Conservation (phyloP, 768 basidiomycete species). For the Hericium rajendrae region DNA sequence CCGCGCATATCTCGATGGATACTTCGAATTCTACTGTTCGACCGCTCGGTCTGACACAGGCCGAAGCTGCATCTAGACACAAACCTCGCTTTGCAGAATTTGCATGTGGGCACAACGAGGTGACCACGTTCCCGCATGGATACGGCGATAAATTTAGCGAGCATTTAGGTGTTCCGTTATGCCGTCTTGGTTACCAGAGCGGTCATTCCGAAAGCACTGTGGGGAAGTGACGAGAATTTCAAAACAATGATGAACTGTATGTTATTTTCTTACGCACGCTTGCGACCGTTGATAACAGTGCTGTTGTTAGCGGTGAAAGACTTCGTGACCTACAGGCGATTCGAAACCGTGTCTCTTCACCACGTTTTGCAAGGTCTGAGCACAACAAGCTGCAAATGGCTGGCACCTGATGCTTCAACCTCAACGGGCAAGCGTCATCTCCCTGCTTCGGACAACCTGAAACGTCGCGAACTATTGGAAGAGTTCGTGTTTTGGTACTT, state of each 20-base stretch:
- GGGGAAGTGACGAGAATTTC: slow-evolving; percentile 68
- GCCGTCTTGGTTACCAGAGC: slow-evolving; percentile 49
- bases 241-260: slow-evolving; percentile 46
- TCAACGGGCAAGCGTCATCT: slow-evolving; percentile 36
- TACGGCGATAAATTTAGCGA: not conserved
- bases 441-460: slow-evolving; percentile 57
- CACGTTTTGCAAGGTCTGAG: slow-evolving; percentile 66
- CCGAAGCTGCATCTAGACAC: slow-evolving; percentile 24
- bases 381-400: slow-evolving; percentile 72
- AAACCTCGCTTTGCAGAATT: slow-evolving; percentile 82
- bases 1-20: slow-evolving; percentile 39
- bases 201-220: slow-evolving; percentile 67
- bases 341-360: slow-evolving; percentile 74
- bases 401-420: slow-evolving; percentile 34
- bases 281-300: not conserved
- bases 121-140: slow-evolving; percentile 18
- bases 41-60: slow-evolving; percentile 38
- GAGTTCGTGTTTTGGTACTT: slow-evolving; percentile 96
- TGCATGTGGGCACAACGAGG: slow-evolving; percentile 55
- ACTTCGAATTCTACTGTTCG: slow-evolving; percentile 18
- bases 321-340: slow-evolving; percentile 72
- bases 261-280: not conserved
- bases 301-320: slow-evolving; percentile 48
- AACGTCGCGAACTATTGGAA: slow-evolving; percentile 71
- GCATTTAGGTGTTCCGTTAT: slow-evolving; percentile 58